These are phyloP conservation scores for Fusarium sp. DNA, from an alignment of 2,329 filamentous ascomycete genomes.

Conservation along the genomic window DNA sequence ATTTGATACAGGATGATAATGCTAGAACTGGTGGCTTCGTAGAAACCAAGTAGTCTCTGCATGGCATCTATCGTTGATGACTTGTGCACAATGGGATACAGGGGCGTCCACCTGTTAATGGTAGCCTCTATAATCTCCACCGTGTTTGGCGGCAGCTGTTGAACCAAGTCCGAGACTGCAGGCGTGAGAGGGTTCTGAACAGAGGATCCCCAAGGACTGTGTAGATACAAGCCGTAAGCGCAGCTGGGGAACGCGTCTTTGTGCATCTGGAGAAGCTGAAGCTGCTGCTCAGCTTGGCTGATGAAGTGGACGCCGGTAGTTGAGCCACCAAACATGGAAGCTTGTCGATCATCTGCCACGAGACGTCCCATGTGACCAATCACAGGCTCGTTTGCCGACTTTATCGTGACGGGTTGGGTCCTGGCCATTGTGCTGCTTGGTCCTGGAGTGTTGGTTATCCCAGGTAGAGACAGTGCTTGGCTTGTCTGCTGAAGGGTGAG, in stretches of 20 bases:
- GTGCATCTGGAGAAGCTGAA: constrained; percentile 39
- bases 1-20: constrained; percentile 29
- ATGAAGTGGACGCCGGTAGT: constrained; percentile 46
- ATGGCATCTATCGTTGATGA: constrained; percentile 28
- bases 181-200: background rate
- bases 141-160: constrained; percentile 25
- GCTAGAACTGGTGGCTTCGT: background rate
- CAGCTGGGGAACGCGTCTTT: constrained; percentile 41
- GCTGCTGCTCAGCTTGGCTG: constrained; percentile 42
- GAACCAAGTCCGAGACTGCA: constrained; percentile 11
- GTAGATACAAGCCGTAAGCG: constrained; percentile 38
- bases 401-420: background rate
- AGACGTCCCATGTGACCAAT: constrained; percentile 44
- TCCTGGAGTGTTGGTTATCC: background rate
- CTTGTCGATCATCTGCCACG: constrained; percentile 32
- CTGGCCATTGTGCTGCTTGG: background rate
- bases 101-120: constrained; percentile 22
- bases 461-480: background rate
- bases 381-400: constrained; percentile 20
- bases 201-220: constrained; percentile 34
- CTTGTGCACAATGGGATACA: constrained; percentile 35
- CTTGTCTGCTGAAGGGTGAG: background rate
- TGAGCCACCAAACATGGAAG: constrained; percentile 43
- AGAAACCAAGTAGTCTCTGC: background rate
- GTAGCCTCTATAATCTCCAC: constrained; percentile 26